Percentiles rank a stretch among this genome's conserved stretches.
These are phyloP conservation scores for Prinsepia uniflora DNA, from an alignment of 306 rosid species.

Conservation along the genomic window DNA sequence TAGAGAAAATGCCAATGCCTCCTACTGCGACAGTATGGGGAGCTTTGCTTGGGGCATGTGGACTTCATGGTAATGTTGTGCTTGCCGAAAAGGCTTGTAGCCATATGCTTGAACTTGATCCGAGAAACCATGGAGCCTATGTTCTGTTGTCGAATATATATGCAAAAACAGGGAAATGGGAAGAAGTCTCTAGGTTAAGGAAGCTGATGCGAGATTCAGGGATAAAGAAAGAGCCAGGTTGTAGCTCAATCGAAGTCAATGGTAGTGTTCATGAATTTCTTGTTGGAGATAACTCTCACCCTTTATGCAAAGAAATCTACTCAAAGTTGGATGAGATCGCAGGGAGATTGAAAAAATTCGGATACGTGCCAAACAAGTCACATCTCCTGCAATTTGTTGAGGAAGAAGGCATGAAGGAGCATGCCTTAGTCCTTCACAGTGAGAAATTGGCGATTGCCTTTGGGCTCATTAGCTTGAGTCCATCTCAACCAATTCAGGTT, in stretches of 20 bases:
- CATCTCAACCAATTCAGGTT: slow-evolving; percentile 54
- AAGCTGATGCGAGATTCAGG: slow-evolving; percentile 52
- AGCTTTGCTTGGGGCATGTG: slow-evolving; percentile 54
- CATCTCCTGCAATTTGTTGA: slow-evolving; percentile 48
- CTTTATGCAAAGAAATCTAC: slow-evolving; percentile 39
- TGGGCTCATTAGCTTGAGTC: slow-evolving; percentile 44
- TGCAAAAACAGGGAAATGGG: slow-evolving; percentile 59
- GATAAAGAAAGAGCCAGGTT: slow-evolving; percentile 56
- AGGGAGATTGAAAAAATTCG: slow-evolving; percentile 37
- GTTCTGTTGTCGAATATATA: slow-evolving; percentile 55
- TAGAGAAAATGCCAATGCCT: slow-evolving; percentile 43
- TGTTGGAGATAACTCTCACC: slow-evolving; percentile 56
- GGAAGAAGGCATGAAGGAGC: slow-evolving; percentile 56
- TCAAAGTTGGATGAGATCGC: slow-evolving; percentile 55
- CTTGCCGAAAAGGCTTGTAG: slow-evolving; percentile 53
- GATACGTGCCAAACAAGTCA: slow-evolving; percentile 51
- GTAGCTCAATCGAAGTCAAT: slow-evolving; percentile 51
- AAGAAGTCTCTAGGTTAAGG: slow-evolving; percentile 52
- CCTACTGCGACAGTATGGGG: slow-evolving; percentile 54
- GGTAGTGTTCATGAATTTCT: slow-evolving; percentile 48
- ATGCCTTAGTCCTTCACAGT: slow-evolving; percentile 47
- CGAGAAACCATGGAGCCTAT: slow-evolving; percentile 56
- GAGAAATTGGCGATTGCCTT: slow-evolving; percentile 63
- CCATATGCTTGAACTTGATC: slow-evolving; percentile 51
- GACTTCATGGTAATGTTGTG: slow-evolving; percentile 45